Percentiles rank a stretch among this genome's conserved stretches.
These are phyloP conservation scores for Pyrenophora teres DNA, from an alignment of 2,329 filamentous ascomycete genomes.

Conservation along the genomic window DNA sequence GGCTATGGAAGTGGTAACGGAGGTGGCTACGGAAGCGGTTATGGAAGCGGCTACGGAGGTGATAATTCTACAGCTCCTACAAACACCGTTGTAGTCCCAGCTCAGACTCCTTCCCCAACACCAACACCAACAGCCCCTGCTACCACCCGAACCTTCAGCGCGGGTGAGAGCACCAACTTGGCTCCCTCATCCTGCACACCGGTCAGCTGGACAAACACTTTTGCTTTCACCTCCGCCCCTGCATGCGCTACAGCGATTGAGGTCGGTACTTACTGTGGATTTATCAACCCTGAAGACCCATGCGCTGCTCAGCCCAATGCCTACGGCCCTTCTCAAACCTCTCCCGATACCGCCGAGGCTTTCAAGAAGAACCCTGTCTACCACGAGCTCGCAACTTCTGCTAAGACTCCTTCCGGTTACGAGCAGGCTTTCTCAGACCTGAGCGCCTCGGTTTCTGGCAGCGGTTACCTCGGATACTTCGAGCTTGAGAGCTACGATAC, in stretches of 20 bases:
- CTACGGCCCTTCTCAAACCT: slow-evolving; percentile 20
- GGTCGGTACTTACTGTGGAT: slow-evolving; percentile 33
- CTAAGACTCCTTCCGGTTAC: slow-evolving; percentile 28
- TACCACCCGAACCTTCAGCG: slow-evolving; percentile 18
- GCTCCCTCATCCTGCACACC: slow-evolving; percentile 29
- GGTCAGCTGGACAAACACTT: slow-evolving; percentile 30
- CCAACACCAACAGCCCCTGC: slow-evolving; percentile 4
- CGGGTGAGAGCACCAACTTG: slow-evolving; percentile 13
- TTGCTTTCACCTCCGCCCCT: slow-evolving; percentile 24
- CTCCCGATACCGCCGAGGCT: slow-evolving; percentile 28
- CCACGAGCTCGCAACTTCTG: slow-evolving; percentile 27
- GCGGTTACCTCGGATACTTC: slow-evolving; percentile 32
- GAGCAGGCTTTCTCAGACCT: slow-evolving; percentile 25
- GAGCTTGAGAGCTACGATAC: slow-evolving; percentile 30
- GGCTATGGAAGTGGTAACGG: too few relatives aligned
- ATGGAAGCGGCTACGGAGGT: too few relatives aligned
- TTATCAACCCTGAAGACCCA: slow-evolving; percentile 34
- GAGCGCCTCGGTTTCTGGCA: slow-evolving; percentile 21
- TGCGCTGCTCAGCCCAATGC: slow-evolving; percentile 35
- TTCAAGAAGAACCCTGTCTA: slow-evolving; percentile 34
- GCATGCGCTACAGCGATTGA: slow-evolving; percentile 30
- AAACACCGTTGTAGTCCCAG: too few relatives aligned
- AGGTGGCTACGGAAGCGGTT: too few relatives aligned
- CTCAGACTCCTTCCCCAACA: neutral
- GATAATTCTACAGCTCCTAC: too few relatives aligned